These are phyloP conservation scores for Globisporangium spiculum DNA, from an alignment of 352 stramenopile genomes.

Conservation along the genomic window DNA sequence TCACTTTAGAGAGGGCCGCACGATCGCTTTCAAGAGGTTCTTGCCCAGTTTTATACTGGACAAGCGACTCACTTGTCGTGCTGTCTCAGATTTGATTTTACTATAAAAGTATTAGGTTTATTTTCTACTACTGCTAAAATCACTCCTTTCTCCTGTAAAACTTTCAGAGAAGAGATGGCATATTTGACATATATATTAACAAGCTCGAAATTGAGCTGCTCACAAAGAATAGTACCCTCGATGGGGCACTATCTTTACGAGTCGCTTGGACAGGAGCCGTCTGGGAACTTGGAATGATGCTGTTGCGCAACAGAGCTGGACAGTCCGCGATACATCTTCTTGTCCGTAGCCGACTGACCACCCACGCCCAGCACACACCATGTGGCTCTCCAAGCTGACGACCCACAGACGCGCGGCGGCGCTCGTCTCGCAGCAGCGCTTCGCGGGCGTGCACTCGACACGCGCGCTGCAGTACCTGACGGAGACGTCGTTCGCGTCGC, in stretches of 20 bases:
- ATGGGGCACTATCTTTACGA: neutral
- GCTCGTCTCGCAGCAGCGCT: slow-evolving; percentile 14
- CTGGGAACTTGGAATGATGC: neutral
- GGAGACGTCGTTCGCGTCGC: slow-evolving; percentile 47
- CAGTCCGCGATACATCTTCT: slow-evolving; percentile 6
- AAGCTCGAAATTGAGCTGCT: neutral
- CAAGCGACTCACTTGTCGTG: neutral
- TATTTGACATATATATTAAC: neutral
- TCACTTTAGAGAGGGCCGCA: neutral
- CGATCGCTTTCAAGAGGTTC: neutral
- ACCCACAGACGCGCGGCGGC: slow-evolving; percentile 3
- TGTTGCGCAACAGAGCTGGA: slow-evolving; percentile 1
- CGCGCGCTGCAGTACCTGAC: slow-evolving; percentile 31
- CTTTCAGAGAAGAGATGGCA: neutral
- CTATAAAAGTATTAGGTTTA: neutral
- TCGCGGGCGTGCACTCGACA: slow-evolving; percentile 13
- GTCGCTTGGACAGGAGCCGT: neutral
- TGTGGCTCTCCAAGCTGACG: slow-evolving; percentile 18
- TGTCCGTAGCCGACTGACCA: neutral
- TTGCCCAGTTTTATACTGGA: neutral
- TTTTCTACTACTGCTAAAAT: neutral
- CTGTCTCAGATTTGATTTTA: neutral
- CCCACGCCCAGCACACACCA: neutral
- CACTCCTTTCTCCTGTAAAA: neutral
- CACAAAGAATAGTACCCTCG: neutral